Conservation (phyloP, 768 basidiomycete genomes). For the Mycena sanguinolenta region DNA sequence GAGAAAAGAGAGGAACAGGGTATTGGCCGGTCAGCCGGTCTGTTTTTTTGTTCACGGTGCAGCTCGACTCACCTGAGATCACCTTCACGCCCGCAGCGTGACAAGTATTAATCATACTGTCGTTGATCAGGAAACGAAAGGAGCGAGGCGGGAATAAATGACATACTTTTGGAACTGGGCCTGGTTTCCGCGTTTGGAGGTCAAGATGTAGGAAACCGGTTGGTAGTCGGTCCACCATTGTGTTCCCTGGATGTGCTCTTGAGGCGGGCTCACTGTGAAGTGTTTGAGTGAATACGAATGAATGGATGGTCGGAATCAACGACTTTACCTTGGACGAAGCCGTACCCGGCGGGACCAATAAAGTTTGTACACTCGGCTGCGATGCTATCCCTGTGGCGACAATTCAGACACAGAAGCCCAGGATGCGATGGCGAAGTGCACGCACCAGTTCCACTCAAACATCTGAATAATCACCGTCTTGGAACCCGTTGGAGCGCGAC, state of each 20-base stretch:
- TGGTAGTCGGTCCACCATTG: conserved; percentile 87
- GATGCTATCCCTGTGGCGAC: conserved; percentile 55
- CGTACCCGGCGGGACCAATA: conserved; percentile 78
- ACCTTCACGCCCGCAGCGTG: conserved; percentile 70
- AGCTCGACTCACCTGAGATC: conserved; percentile 57
- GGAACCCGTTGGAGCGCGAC: conserved; percentile 38
- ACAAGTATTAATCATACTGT: conserved; percentile 63
- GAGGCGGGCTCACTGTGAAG: conserved; percentile 61
- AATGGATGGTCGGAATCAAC: background rate
- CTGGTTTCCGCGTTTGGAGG: conserved; percentile 74
- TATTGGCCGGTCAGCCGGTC: no score
- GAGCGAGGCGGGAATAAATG: conserved; percentile 8
- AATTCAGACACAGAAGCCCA: no score
- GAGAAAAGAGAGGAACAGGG: background rate
- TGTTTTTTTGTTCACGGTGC: background rate
- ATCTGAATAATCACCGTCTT: conserved; percentile 75
- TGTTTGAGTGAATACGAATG: background rate
- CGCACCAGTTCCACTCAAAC: conserved; percentile 73
- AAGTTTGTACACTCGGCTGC: conserved; percentile 75
- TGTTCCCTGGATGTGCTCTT: conserved; percentile 69
- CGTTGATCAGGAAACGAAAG: background rate
- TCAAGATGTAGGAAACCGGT: conserved; percentile 74
- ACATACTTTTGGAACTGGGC: conserved; percentile 59
- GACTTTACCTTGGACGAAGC: conserved; percentile 72
- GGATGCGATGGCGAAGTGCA: no score